These are phyloP conservation scores for Tilletiopsis washingtonensis DNA, from an alignment of 1,284 basidiomycete species.

Conservation along the genomic window DNA sequence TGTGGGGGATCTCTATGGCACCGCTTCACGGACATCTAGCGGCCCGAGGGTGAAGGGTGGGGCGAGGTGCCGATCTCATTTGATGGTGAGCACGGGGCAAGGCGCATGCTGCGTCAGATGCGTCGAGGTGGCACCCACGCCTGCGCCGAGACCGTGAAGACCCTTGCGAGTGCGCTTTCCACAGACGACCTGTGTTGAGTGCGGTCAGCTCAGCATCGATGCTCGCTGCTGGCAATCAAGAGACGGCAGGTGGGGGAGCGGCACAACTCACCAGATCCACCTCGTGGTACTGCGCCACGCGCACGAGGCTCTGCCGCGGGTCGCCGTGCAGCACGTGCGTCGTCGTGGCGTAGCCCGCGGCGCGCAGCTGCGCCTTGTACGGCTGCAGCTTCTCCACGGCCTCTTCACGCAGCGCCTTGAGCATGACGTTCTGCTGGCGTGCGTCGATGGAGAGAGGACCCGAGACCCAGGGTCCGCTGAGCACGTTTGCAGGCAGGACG, in stretches of 20 bases:
- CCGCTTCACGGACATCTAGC: too few relatives aligned
- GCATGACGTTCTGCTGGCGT: conserved; percentile 38
- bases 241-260: neutral
- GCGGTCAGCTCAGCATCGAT: too few relatives aligned
- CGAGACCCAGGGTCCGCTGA: conserved; percentile 39
- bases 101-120: conserved; percentile 38
- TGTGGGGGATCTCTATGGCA: too few relatives aligned
- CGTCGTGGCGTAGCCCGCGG: conserved; percentile 21
- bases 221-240: neutral
- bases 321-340: conserved; percentile 43
- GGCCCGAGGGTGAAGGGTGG: too few relatives aligned
- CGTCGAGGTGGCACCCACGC: conserved; percentile 27
- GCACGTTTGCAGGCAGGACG: conserved; percentile 38
- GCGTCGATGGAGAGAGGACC: conserved; percentile 36
- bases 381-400: conserved; percentile 39
- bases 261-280: conserved; percentile 18
- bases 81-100: conserved; percentile 41
- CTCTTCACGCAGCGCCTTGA: conserved; percentile 33
- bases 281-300: conserved; percentile 35
- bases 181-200: conserved; percentile 3
- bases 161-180: conserved; percentile 6
- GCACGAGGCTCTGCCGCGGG: conserved; percentile 26
- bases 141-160: neutral
- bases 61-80: conserved; percentile 18
- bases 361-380: conserved; percentile 34